phyloP scores from a whole-genome alignment of 2,329 filamentous ascomycete genomes.

The Penicillium corylophilum region DNA sequence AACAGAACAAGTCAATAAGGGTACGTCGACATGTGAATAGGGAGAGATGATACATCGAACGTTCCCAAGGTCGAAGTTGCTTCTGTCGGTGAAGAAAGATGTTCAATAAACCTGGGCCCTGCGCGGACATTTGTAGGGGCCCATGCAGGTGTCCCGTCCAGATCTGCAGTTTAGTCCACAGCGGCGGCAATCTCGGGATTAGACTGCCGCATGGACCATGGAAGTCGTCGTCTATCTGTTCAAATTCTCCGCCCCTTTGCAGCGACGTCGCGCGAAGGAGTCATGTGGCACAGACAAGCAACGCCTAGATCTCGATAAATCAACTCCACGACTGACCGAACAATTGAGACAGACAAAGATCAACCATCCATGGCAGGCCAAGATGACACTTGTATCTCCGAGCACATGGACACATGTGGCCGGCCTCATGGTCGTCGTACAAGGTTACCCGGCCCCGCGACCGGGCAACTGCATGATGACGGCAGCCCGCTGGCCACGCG shows the following conservation, averaged over 20 bases:
- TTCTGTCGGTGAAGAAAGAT: background rate
- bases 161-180: background rate
- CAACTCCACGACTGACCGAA: background rate
- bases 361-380: background rate
- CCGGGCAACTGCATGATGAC: constrained; percentile 18
- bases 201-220: background rate
- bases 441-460: constrained; percentile 4
- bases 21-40: background rate
- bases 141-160: background rate
- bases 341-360: background rate
- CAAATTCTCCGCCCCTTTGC: background rate
- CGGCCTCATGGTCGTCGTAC: background rate
- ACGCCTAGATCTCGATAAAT: background rate
- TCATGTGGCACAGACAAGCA: background rate
- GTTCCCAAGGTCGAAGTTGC: background rate
- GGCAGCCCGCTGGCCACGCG: constrained; percentile 3
- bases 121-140: background rate
- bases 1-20: no score
- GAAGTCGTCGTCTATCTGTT: background rate
- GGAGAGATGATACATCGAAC: background rate
- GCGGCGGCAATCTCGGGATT: background rate
- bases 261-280: background rate
- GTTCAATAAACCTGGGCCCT: background rate
- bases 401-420: background rate
- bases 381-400: background rate